Percentiles rank a stretch among this genome's conserved stretches.
Conservation (phyloP, 2,329 filamentous ascomycete genomes). For the Elsinoe necatrix region DNA sequence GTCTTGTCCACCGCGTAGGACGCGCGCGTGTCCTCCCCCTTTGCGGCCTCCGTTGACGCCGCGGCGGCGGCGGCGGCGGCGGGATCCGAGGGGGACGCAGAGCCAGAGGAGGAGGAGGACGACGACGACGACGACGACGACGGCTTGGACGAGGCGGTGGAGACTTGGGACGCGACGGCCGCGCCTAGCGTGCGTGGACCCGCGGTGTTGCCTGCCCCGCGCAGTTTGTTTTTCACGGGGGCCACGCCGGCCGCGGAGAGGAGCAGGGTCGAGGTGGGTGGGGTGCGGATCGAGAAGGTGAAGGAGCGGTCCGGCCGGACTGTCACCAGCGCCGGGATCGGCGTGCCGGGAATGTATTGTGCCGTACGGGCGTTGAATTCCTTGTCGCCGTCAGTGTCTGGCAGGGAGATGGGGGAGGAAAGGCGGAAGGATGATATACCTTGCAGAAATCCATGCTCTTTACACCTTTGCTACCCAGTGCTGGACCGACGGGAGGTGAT, state of each 20-base stretch:
- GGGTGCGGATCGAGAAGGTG: constrained; percentile 85
- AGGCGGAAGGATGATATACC: constrained; percentile 43
- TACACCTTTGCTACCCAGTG: constrained; percentile 91
- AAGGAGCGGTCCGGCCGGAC: constrained; percentile 92
- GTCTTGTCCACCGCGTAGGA: neutral
- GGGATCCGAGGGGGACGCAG: neutral
- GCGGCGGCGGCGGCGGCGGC: constrained; percentile 19
- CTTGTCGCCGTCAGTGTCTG: constrained; percentile 39
- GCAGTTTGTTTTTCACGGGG: constrained; percentile 64
- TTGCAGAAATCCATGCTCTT: constrained; percentile 99
- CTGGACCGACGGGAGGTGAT: constrained; percentile 91
- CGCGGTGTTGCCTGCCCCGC: constrained; percentile 54
- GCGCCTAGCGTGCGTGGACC: constrained; percentile 35
- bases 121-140: too few species aligned
- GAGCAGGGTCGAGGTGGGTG: constrained; percentile 85
- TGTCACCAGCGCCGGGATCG: constrained; percentile 81
- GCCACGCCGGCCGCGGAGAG: constrained; percentile 73
- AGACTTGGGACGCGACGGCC: constrained; percentile 32
- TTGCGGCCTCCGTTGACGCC: constrained; percentile 27
- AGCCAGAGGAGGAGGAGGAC: too few species aligned
- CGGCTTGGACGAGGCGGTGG: constrained; percentile 19
- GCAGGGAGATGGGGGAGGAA: constrained; percentile 4
- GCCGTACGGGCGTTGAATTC: constrained; percentile 95
- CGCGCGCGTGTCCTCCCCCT: neutral
- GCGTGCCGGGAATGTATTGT: constrained; percentile 72